Conservation (phyloP, 495 filamentous ascomycete species). For the Tuber melanosporum region DNA sequence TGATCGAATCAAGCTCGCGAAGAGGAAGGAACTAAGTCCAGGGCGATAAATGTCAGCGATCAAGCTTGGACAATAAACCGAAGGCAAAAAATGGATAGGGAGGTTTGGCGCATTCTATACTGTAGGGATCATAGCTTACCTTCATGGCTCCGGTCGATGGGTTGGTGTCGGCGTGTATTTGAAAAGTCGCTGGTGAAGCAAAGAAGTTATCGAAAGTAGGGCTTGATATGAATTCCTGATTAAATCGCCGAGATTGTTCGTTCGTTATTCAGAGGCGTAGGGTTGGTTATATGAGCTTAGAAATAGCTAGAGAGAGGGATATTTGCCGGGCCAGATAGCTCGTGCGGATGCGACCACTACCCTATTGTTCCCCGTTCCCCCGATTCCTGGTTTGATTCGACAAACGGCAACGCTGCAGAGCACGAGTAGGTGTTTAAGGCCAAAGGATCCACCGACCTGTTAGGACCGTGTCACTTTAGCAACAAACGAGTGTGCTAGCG, state of each 20-base stretch:
- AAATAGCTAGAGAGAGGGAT: background rate
- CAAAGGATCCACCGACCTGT: slow-evolving; percentile 20
- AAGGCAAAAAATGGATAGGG: background rate
- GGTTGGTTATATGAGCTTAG: background rate
- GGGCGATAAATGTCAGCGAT: background rate
- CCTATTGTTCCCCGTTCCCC: background rate
- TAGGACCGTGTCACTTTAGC: slow-evolving; percentile 35
- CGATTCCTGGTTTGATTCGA: background rate
- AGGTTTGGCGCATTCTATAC: background rate
- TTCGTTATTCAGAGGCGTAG: background rate
- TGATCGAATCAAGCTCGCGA: slow-evolving; percentile 78
- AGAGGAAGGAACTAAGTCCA: slow-evolving; percentile 74
- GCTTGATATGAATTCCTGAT: background rate
- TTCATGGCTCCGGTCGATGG: background rate
- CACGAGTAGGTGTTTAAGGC: slow-evolving; percentile 7
- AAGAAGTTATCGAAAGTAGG: background rate
- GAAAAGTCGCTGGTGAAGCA: background rate
- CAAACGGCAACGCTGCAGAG: background rate
- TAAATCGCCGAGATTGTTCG: background rate
- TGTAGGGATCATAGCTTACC: background rate
- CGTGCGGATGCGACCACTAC: background rate
- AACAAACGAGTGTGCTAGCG: slow-evolving; percentile 23
- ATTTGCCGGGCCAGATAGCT: background rate
- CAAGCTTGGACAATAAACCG: background rate
- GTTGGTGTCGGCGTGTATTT: background rate